These are phyloP conservation scores for Pichia sp. DNA, from an alignment of 1,139 yeast species.

Conservation along the genomic window DNA sequence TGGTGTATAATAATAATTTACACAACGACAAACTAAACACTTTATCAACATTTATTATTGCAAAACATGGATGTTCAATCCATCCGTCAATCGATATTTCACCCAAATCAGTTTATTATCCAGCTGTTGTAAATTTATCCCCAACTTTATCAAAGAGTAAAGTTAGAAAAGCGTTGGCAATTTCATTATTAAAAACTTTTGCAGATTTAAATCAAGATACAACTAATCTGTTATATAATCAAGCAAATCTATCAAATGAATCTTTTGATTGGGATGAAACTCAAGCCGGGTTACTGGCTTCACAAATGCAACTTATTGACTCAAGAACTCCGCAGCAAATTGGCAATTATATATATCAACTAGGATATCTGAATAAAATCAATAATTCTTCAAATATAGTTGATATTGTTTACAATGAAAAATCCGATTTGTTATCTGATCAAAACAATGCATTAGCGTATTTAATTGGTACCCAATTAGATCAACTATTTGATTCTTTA, in stretches of 20 bases:
- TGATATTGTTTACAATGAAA: constrained; percentile 68
- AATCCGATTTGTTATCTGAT: constrained; percentile 41
- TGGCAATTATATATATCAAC: constrained; percentile 43
- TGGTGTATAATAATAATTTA: constrained; percentile 40
- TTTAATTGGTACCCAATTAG: constrained; percentile 75
- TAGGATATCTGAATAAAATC: constrained; percentile 40
- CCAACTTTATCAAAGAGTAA: constrained; percentile 45
- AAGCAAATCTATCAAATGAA: constrained; percentile 25
- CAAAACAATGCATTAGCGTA: constrained; percentile 69
- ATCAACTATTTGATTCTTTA: constrained; percentile 81
- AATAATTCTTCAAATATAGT: constrained; percentile 36
- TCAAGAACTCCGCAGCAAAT: constrained; percentile 47
- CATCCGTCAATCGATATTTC: constrained; percentile 57
- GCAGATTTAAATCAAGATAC: constrained; percentile 40
- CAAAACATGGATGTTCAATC: constrained; percentile 63
- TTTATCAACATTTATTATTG: constrained; percentile 56
- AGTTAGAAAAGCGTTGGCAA: constrained; percentile 71
- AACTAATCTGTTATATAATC: constrained; percentile 20
- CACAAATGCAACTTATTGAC: constrained; percentile 47
- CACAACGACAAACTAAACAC: constrained; percentile 36
- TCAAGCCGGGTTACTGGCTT: constrained; percentile 69
- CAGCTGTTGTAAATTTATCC: constrained; percentile 67
- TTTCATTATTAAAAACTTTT: constrained; percentile 62
- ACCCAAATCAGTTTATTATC: constrained; percentile 61
- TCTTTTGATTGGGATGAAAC: constrained; percentile 63